A percentile compares a stretch with the other conserved stretches of the same genome.
Evolutionary conservation across 23 red algal genomes (phyloP).

Genomic region (Gracilaria vermiculophylla): DNA sequence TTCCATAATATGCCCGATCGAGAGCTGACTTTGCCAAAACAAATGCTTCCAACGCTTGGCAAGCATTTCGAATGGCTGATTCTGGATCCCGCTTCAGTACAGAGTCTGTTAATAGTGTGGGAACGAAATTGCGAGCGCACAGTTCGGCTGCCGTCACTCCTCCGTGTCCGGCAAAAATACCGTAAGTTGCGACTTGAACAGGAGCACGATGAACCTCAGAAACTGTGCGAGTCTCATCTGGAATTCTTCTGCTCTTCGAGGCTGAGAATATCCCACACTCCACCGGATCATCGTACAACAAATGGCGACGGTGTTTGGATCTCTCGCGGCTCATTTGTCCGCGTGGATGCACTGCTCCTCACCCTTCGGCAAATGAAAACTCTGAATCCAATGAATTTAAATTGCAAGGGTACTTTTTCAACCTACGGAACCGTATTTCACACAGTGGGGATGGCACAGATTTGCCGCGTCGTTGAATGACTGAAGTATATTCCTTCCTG

Average conservation of each 20-base stretch:
- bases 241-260: conserved; percentile 20
- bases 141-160: conserved; percentile 37
- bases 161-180: conserved; percentile 55
- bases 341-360: background rate
- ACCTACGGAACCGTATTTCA: too few species aligned
- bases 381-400: background rate
- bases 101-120: conserved; percentile 41
- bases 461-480: background rate
- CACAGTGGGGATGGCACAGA: too few species aligned
- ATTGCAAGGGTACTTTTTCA: too few species aligned
- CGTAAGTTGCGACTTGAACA: conserved; percentile 35
- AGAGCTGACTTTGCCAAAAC: conserved; percentile 64
- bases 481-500: background rate
- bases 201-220: conserved; percentile 46
- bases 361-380: background rate
- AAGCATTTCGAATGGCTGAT: conserved; percentile 45
- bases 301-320: conserved; percentile 46
- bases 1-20: conserved; percentile 62
- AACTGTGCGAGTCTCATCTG: conserved; percentile 57
- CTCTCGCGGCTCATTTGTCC: conserved; percentile 48
- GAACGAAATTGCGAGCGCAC: conserved; percentile 56
- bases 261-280: conserved; percentile 50
- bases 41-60: conserved; percentile 56
- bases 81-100: conserved; percentile 31
- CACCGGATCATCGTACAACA: conserved; percentile 63